Base-by-base conservation (phyloP, 2,329 filamentous ascomycete genomes). In the Canariomyces notabilis region DNA sequence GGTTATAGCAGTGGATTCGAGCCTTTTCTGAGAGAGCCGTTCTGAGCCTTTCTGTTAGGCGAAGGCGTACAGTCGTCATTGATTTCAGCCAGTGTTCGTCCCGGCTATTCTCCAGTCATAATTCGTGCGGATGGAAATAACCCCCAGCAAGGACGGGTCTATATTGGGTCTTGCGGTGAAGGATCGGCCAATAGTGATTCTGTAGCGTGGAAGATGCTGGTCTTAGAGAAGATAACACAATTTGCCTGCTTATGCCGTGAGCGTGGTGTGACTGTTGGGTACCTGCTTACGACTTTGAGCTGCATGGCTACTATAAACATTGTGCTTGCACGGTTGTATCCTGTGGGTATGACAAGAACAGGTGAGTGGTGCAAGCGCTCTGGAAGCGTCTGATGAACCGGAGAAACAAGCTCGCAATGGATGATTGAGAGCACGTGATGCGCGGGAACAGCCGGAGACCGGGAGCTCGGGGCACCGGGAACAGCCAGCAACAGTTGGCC, bases 361-460 rank as follows among this genome's bases (percentile, higher is more conserved):
- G 26, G 9, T 29, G 14, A 29, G 26, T 12, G 9, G 11, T 11
- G 11, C 11, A 4, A 29, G 26, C 26, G 4, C 4, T 12, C 26
- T n/a, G n/a, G n/a, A n/a, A n/a, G 14, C 26, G 4, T 29, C 14
- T 11, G 14, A 29, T 11, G 14, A 29, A 29, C 9, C 26, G 9
- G 12, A 18, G 31, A 38, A 37, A 32, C 20, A 19, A 29, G 14
- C 26, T 41, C 37, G 7, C 36, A n/a, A n/a, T n/a, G n/a, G n/a
- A n/a, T 8, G 6, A 14, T 7, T 6, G 31, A 22, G n/a, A 21
- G 1, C 53, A 57, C 55, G 55, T 56, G 53, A 57, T 18, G 7
- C 15, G 38, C 55, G 53, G 51, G 46, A 56, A 29, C 19, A 51
- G 26, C 53, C 53, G 53, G 55, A 51, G 40, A 41, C 48, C 41